Percentiles rank a stretch among this genome's conserved stretches.
Evolutionary conservation across 495 filamentous ascomycete species (phyloP).

Genomic region (Letharia lupina): DNA sequence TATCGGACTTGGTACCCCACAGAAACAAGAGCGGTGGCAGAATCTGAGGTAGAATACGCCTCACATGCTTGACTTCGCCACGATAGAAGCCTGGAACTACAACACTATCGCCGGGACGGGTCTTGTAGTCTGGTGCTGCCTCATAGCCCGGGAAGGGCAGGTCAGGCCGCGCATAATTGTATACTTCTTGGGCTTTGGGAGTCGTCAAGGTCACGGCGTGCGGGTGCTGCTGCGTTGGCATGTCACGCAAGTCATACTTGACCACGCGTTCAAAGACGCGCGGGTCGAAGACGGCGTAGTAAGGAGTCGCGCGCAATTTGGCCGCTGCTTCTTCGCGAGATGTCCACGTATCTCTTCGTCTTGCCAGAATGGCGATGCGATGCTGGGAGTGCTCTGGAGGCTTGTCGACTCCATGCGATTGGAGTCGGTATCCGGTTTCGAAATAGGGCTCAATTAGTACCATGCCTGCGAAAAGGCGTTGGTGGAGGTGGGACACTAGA

Average conservation of each 20-base stretch:
- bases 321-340: slow-evolving; percentile 20
- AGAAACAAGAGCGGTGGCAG: slow-evolving; percentile 8
- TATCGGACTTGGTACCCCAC: slow-evolving; percentile 5
- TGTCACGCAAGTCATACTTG: slow-evolving; percentile 24
- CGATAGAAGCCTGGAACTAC: slow-evolving; percentile 13
- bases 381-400: neutral
- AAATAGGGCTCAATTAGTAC: slow-evolving; percentile 41
- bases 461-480: slow-evolving; percentile 37
- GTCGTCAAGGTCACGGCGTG: slow-evolving; percentile 48
- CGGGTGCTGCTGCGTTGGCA: slow-evolving; percentile 16
- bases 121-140: slow-evolving; percentile 8
- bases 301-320: slow-evolving; percentile 17
- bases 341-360: slow-evolving; percentile 23
- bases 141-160: slow-evolving; percentile 9
- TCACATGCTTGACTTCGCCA: slow-evolving; percentile 1
- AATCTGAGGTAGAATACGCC: neutral
- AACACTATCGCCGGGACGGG: neutral
- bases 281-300: slow-evolving; percentile 24
- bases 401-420: neutral
- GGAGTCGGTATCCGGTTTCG: slow-evolving; percentile 12
- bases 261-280: slow-evolving; percentile 25
- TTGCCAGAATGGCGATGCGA: neutral
- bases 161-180: slow-evolving; percentile 25
- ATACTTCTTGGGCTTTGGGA: slow-evolving; percentile 53
- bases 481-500: slow-evolving; percentile 33